A percentile compares a stretch with the other conserved stretches of the same genome.
Evolutionary conservation across 371 early-diverging fungal species (phyloP).

Genomic region (Caulochytrium protostelioides): DNA sequence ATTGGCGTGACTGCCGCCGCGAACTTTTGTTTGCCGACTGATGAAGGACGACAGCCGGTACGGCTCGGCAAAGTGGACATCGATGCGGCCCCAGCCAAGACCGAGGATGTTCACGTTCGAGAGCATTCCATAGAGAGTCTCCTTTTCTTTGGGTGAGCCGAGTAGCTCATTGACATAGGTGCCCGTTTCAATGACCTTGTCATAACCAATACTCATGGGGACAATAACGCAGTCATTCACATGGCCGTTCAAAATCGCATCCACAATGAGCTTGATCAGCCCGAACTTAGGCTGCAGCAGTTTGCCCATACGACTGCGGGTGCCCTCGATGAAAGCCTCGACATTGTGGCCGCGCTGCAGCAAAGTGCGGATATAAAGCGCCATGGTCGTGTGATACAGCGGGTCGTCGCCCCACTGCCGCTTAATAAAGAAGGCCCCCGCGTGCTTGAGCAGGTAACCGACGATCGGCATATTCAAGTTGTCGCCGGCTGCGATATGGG

Average conservation of each 20-base stretch:
- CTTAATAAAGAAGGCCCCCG: conserved; percentile 65
- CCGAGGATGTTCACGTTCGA: conserved; percentile 12
- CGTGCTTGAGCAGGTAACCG: conserved; percentile 40
- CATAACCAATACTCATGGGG: conserved; percentile 69
- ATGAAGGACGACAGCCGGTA: conserved; percentile 48
- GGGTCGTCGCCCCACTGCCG: conserved; percentile 58
- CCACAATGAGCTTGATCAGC: conserved; percentile 55
- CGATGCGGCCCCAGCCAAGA: conserved; percentile 36
- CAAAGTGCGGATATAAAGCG: conserved; percentile 36
- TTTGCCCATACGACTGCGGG: conserved; percentile 55
- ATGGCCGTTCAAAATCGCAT: conserved; percentile 35
- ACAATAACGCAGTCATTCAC: conserved; percentile 51
- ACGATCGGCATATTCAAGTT: conserved; percentile 62
- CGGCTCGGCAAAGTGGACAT: conserved; percentile 54
- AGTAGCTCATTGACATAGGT: conserved; percentile 55
- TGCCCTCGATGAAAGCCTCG: conserved; percentile 72
- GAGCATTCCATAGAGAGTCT: conserved; percentile 34
- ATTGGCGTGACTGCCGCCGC: not conserved
- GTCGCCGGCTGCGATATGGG: conserved; percentile 74
- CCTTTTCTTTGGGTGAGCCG: conserved; percentile 63
- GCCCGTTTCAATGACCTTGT: conserved; percentile 65
- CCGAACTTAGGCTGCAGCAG: conserved; percentile 60
- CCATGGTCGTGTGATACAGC: conserved; percentile 44
- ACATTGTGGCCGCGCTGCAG: conserved; percentile 46
- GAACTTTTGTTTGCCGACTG: conserved; percentile 1